Percentiles rank a stretch among this genome's conserved stretches.
phyloP scores from a whole-genome alignment of 2,329 filamentous ascomycete species.

The Neocatenulostroma microsporum region DNA sequence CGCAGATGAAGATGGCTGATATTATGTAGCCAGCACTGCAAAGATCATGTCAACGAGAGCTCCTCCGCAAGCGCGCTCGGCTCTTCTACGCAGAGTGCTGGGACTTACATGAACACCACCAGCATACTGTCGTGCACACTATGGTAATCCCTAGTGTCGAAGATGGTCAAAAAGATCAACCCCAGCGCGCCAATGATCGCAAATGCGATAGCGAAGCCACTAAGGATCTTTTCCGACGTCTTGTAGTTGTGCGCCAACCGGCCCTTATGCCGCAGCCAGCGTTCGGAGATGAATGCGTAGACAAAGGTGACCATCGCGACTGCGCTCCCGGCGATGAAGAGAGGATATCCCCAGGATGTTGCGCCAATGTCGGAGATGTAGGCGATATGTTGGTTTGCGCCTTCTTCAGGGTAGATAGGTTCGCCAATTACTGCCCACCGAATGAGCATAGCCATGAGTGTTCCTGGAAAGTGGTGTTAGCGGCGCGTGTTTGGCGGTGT shows the following conservation, averaged over 20 bases:
- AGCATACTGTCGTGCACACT: conserved; percentile 68
- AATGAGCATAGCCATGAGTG: conserved; percentile 62
- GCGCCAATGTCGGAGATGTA: conserved; percentile 50
- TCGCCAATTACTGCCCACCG: conserved; percentile 56
- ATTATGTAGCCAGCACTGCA: conserved; percentile 63
- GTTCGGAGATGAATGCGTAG: conserved; percentile 69
- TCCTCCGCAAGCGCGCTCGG: conserved; percentile 7
- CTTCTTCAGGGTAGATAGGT: conserved; percentile 56
- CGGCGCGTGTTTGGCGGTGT: background rate
- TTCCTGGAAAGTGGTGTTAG: conserved; percentile 36
- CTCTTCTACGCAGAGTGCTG: background rate
- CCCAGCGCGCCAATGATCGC: conserved; percentile 70
- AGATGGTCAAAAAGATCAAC: conserved; percentile 74
- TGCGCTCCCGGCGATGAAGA: conserved; percentile 66
- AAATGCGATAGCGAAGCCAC: conserved; percentile 53
- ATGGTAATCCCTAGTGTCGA: conserved; percentile 67
- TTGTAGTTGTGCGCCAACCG: conserved; percentile 69
- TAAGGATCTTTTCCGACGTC: conserved; percentile 55
- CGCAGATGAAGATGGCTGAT: conserved; percentile 79
- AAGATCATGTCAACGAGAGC: background rate
- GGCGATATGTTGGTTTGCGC: conserved; percentile 51
- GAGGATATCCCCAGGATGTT: conserved; percentile 55
- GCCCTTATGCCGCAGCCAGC: conserved; percentile 75
- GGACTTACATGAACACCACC: conserved; percentile 60
- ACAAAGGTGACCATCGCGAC: conserved; percentile 74